Evolutionary conservation across 352 stramenopile species (phyloP).

Genomic region (Aphanomyces euteiches): DNA sequence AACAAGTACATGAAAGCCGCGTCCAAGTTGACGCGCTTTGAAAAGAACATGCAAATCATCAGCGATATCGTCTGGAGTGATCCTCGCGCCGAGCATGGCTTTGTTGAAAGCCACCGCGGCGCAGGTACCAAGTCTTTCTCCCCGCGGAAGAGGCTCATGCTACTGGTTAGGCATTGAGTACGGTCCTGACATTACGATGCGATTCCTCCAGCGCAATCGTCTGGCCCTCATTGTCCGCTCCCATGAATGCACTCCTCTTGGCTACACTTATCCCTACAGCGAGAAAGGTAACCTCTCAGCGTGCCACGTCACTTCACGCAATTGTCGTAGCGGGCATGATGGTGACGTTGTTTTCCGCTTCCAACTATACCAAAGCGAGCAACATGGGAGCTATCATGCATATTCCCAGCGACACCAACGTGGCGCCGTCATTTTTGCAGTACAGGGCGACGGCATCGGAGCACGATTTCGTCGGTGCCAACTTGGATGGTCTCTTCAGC

Average conservation of each 20-base stretch:
- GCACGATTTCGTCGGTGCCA: constrained; percentile 73
- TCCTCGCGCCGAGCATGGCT: constrained; percentile 56
- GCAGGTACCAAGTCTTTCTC: constrained; percentile 34
- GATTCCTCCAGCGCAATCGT: constrained; percentile 82
- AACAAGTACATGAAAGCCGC: constrained; percentile 37
- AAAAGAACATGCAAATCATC: constrained; percentile 85
- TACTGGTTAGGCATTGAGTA: constrained; percentile 61
- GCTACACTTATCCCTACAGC: constrained; percentile 73
- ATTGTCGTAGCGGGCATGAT: constrained; percentile 43
- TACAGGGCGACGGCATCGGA: constrained; percentile 79
- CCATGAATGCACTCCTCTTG: constrained; percentile 76
- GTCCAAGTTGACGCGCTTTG: constrained; percentile 45
- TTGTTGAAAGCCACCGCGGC: constrained; percentile 75
- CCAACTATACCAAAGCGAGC: constrained; percentile 82
- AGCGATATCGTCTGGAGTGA: constrained; percentile 83
- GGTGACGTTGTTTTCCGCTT: constrained; percentile 85
- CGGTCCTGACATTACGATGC: constrained; percentile 66
- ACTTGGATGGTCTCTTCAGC: constrained; percentile 77
- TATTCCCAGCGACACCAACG: constrained; percentile 56
- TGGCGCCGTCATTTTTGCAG: constrained; percentile 78
- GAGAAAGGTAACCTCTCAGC: constrained; percentile 45
- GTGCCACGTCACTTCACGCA: neutral
- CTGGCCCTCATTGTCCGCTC: constrained; percentile 76
- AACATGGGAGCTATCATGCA: constrained; percentile 83
- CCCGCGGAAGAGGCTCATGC: neutral